Base-by-base conservation (phyloP, 345 rosid species). In the Citrus cavaleriei region DNA sequence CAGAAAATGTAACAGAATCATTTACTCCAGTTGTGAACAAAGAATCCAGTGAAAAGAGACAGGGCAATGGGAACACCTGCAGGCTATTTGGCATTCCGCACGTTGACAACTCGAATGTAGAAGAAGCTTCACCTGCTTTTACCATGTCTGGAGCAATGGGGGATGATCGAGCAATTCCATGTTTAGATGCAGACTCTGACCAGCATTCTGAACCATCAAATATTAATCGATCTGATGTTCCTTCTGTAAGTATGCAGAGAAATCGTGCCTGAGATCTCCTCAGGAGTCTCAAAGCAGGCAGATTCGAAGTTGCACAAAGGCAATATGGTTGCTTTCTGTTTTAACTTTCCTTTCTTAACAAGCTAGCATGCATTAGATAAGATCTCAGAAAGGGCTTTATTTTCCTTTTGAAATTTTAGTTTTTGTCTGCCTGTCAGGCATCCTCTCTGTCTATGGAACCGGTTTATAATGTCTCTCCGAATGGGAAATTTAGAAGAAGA, bases 251-350 rank as follows among this genome's bases (percentile, higher is more conserved):
- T 82, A 97, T 78, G 91, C 90, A 49, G 98, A 93, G 82, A 94
- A 93, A 77, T 93, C 93, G 35, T 87, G 91, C 84, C 80, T 87
- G 83, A 92, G 92, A 85, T 93, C 95, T 88, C 90, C 93, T 54
- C 94, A 87, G 76, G 98, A 94, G 88, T 84, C 80, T 27, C 99
- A 93, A 72, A 92, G 98, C 87, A 93, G 92, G 84, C 98, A 92
- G 83, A 88, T 90, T 68, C 93, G 99, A 74, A 93, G 95, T 85
- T 97, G 99, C 86, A 97, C 95, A 58, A 97, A 97, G 95, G 98
- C 93, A 55, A 65, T 72, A 77, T 67, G 22, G n/a, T 54, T 70
- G 34, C 22, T 54, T 24, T 61, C 40, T 27, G 7, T 35, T 77
- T 68, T 27, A 18, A 16, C 14, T 3, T 24, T 10, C 37, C 60